A percentile compares a stretch with the other conserved stretches of the same genome.
These are phyloP conservation scores for Monosporascus sp. DNA, from an alignment of 2,329 filamentous ascomycete genomes.

Conservation along the genomic window DNA sequence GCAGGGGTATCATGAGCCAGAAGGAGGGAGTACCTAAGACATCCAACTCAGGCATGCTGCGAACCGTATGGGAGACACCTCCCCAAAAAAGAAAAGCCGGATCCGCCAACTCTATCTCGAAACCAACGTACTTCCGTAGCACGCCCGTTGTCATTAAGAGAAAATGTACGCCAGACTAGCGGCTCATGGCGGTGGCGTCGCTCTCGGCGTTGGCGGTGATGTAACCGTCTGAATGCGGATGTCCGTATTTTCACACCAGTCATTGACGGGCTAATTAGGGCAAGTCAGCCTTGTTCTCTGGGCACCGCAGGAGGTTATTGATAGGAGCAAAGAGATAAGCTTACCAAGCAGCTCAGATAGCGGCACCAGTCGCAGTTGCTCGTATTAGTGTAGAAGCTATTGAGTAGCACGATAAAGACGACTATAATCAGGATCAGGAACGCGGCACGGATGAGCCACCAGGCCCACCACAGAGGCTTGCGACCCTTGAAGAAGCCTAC, in stretches of 20 bases:
- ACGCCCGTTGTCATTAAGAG: too few species aligned
- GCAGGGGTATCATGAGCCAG: too few species aligned
- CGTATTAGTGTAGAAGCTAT: conserved; percentile 83
- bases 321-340: conserved; percentile 24
- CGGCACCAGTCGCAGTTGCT: conserved; percentile 88
- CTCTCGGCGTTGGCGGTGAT: not conserved
- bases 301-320: not conserved
- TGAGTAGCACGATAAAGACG: conserved; percentile 78
- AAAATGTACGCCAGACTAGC: too few species aligned
- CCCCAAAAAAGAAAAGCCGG: too few species aligned
- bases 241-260: conserved; percentile 28
- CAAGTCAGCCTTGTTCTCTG: not conserved
- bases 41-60: too few species aligned
- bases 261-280: conserved; percentile 22
- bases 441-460: conserved; percentile 84
- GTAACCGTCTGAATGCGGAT: conserved; percentile 16
- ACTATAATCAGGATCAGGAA: conserved; percentile 76
- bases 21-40: too few species aligned
- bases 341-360: conserved; percentile 86
- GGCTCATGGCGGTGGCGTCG: not conserved
- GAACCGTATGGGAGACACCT: too few species aligned
- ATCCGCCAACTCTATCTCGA: too few species aligned
- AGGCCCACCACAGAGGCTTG: conserved; percentile 93
- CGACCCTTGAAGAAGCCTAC: conserved; percentile 84
- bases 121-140: too few species aligned